Conservation (phyloP, 768 basidiomycete species). For the Lentinula detonsa region DNA sequence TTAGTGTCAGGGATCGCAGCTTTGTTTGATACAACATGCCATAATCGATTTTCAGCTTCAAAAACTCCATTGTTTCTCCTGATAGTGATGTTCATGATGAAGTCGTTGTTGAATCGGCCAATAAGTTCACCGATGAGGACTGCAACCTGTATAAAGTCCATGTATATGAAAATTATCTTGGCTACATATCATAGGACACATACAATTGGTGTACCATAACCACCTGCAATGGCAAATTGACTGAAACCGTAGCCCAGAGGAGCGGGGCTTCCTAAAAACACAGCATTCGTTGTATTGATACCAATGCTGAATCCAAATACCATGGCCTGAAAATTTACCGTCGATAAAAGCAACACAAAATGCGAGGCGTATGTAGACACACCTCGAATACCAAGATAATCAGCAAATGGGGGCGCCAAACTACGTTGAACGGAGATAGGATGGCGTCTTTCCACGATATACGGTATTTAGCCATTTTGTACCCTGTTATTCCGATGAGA, state of each 20-base stretch:
- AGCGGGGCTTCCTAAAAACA: conserved; percentile 32
- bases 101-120: conserved; percentile 50
- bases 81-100: conserved; percentile 39
- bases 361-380: conserved; percentile 2
- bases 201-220: conserved; percentile 52
- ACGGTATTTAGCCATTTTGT: conserved; percentile 51
- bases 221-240: conserved; percentile 43
- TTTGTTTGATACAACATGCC: conserved; percentile 26
- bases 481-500: conserved; percentile 58
- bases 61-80: conserved; percentile 50
- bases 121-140: conserved; percentile 46
- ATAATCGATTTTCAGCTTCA: conserved; percentile 55
- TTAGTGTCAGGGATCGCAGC: background rate
- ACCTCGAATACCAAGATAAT: conserved; percentile 49
- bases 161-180: background rate
- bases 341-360: background rate
- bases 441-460: conserved; percentile 42
- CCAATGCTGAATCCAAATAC: conserved; percentile 34
- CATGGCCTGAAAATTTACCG: conserved; percentile 27
- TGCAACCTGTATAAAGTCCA: conserved; percentile 28
- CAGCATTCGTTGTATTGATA: conserved; percentile 57
- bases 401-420: conserved; percentile 60
- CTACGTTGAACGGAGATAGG: conserved; percentile 39
- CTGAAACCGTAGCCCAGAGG: conserved; percentile 52
- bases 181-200: conserved; percentile 6